Conservation (phyloP, 2,329 filamentous ascomycete genomes). For the Scytalidium lignicola region DNA sequence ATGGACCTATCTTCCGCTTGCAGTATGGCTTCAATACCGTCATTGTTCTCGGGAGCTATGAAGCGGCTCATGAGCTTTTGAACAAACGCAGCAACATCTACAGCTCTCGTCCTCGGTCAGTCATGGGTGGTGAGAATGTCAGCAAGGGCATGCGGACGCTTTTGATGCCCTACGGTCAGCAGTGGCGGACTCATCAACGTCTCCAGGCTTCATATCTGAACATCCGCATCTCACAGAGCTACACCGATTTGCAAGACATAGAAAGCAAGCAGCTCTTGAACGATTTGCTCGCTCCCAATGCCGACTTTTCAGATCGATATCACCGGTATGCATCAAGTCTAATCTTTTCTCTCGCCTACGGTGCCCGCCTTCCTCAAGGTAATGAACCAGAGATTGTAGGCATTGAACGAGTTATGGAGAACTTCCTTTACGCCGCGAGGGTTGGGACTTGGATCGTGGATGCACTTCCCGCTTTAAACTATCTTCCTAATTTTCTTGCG, state of each 20-base stretch:
- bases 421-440: neutral
- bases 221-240: slow-evolving; percentile 12
- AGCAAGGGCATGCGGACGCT: too few species aligned
- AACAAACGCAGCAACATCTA: slow-evolving; percentile 18
- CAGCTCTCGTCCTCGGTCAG: slow-evolving; percentile 14
- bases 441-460: neutral
- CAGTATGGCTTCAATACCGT: slow-evolving; percentile 9
- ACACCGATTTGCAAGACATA: slow-evolving; percentile 23
- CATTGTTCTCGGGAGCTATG: slow-evolving; percentile 8
- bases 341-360: slow-evolving; percentile 28
- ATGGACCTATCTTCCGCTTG: slow-evolving; percentile 33
- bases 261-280: slow-evolving; percentile 22
- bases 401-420: neutral
- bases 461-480: neutral
- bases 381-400: neutral
- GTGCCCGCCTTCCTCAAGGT: slow-evolving; percentile 8
- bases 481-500: neutral
- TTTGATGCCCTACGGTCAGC: slow-evolving; percentile 25
- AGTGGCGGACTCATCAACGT: slow-evolving; percentile 24
- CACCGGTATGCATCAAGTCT: slow-evolving; percentile 24
- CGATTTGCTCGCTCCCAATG: slow-evolving; percentile 20
- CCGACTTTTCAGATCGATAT: slow-evolving; percentile 20
- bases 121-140: slow-evolving; percentile 30
- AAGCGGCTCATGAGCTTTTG: slow-evolving; percentile 19
- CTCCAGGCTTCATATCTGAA: slow-evolving; percentile 25